These are phyloP conservation scores for Pelargonium hybrid DNA, from an alignment of 441 rosid genomes.

Conservation along the genomic window DNA sequence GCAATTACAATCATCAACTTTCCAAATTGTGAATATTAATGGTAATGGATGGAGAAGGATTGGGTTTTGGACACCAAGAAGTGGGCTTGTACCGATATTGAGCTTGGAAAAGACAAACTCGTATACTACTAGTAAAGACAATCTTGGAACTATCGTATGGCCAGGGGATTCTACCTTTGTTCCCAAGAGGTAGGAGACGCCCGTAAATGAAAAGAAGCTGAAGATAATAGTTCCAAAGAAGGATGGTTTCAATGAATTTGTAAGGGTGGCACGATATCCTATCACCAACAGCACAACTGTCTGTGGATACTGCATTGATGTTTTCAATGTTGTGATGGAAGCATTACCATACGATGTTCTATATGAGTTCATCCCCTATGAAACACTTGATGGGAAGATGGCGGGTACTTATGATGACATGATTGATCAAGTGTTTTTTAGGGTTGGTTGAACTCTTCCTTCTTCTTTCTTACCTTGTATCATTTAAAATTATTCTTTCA, in stretches of 20 bases:
- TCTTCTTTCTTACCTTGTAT: not conserved
- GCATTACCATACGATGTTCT: conserved; percentile 35
- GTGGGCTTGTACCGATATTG: conserved; percentile 30
- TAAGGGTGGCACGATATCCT: conserved; percentile 28
- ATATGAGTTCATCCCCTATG: conserved; percentile 31
- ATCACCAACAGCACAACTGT: conserved; percentile 1
- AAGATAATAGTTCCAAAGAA: conserved; percentile 40
- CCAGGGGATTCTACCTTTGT: conserved; percentile 35
- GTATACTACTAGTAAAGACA: conserved; percentile 26
- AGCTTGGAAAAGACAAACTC: conserved; percentile 1
- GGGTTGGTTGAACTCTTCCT: conserved; percentile 24
- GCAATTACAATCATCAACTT: conserved; percentile 26
- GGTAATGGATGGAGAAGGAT: conserved; percentile 25
- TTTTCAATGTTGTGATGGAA: conserved; percentile 33
- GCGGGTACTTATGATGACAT: conserved; percentile 32
- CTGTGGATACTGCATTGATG: conserved; percentile 39
- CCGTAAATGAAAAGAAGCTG: conserved; percentile 33
- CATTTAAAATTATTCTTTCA: no score
- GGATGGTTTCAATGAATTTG: conserved; percentile 28
- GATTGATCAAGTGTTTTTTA: conserved; percentile 29
- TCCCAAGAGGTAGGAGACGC: conserved; percentile 55
- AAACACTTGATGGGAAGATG: conserved; percentile 13
- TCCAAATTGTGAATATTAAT: conserved; percentile 36
- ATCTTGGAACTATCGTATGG: conserved; percentile 38
- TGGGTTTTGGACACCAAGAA: conserved; percentile 41